Percentiles rank a stretch among this genome's conserved stretches.
Evolutionary conservation across 306 rosid genomes (phyloP).

Genomic region (Corylus americana): DNA sequence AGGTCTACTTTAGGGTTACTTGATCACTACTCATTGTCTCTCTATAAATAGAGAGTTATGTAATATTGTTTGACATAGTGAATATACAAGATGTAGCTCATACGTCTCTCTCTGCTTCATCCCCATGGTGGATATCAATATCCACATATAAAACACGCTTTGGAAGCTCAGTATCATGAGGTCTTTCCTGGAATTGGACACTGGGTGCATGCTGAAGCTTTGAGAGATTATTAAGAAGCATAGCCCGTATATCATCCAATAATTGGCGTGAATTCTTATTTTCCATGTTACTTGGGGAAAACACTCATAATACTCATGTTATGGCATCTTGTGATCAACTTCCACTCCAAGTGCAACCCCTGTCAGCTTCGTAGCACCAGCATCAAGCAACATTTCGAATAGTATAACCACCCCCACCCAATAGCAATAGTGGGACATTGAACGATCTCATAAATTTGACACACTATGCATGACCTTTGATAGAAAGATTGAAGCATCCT

Average conservation of each 20-base stretch:
- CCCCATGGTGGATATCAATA: too few species aligned
- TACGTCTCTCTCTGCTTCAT: too few species aligned
- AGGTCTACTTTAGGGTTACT: too few species aligned
- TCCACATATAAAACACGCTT: slow-evolving; percentile 26
- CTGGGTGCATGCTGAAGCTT: slow-evolving; percentile 89
- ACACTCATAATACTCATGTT: slow-evolving; percentile 85
- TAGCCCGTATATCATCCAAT: slow-evolving; percentile 68
- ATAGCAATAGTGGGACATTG: slow-evolving; percentile 79
- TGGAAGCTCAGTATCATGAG: slow-evolving; percentile 74
- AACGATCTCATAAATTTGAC: slow-evolving; percentile 85
- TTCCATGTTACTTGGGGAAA: slow-evolving; percentile 95
- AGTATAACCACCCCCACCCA: slow-evolving; percentile 91
- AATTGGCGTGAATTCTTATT: slow-evolving; percentile 73
- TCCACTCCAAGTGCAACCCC: slow-evolving; percentile 93
- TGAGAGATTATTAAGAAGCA: slow-evolving; percentile 78
- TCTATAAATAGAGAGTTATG: too few species aligned
- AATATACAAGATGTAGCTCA: too few species aligned
- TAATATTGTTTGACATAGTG: too few species aligned
- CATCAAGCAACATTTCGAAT: slow-evolving; percentile 91
- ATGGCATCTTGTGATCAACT: slow-evolving; percentile 92
- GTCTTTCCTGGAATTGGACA: slow-evolving; percentile 81
- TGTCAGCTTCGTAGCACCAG: slow-evolving; percentile 96
- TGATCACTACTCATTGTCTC: too few species aligned
- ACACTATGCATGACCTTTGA: slow-evolving; percentile 90
- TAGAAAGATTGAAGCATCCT: slow-evolving; percentile 89